Evolutionary conservation across 177 flowering plant genomes (phyloP).

Genomic region (Telopea speciosissima): DNA sequence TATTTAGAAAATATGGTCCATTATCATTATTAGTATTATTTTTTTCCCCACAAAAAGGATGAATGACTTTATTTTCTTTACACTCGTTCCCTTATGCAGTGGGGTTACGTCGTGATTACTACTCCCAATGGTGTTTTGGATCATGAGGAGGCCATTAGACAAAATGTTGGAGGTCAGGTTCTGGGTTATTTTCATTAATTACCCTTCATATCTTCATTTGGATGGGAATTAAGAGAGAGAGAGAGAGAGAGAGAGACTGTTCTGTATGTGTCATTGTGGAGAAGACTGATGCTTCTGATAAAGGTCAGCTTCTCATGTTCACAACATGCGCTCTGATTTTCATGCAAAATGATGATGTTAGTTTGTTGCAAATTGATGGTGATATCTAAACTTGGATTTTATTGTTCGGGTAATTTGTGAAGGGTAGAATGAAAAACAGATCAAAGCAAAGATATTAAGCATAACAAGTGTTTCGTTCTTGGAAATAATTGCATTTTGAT

Average conservation of each 20-base stretch:
- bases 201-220: neutral
- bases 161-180: slow-evolving; percentile 87
- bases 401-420: neutral
- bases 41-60: neutral
- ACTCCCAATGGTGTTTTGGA: slow-evolving; percentile 90
- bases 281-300: neutral
- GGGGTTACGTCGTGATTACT: slow-evolving; percentile 87
- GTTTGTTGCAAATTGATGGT: neutral
- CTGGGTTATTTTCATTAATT: slow-evolving; percentile 71
- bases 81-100: slow-evolving; percentile 40
- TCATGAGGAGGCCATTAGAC: slow-evolving; percentile 74
- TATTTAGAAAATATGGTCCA: no score
- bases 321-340: neutral
- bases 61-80: neutral
- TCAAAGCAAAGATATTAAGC: no score
- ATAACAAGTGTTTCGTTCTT: no score
- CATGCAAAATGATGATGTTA: neutral
- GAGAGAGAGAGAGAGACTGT: neutral
- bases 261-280: neutral
- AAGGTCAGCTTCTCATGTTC: neutral
- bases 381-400: neutral
- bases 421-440: no score
- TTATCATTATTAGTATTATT: no score
- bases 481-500: no score
- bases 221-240: neutral